Percentiles rank a stretch among this genome's conserved stretches.
phyloP scores from a whole-genome alignment of 2,329 filamentous ascomycete species.

The Fusarium camptoceras region DNA sequence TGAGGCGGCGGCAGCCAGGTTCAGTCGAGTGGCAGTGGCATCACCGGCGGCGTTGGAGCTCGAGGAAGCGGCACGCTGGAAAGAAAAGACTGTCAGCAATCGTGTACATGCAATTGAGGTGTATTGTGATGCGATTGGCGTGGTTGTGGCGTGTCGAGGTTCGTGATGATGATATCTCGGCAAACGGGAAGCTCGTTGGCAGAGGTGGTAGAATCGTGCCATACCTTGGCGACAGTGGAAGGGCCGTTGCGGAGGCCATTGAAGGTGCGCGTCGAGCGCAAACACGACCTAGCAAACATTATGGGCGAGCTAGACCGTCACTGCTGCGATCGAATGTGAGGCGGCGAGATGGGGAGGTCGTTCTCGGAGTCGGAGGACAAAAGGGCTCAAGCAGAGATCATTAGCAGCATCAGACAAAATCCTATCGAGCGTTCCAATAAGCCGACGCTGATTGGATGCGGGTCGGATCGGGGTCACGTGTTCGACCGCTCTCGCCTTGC shows the following conservation, averaged over 20 bases:
- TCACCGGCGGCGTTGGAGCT: constrained; percentile 78
- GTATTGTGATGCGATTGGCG: constrained; percentile 48
- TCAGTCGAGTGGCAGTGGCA: constrained; percentile 80
- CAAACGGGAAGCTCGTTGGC: constrained; percentile 46
- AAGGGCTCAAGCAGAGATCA: constrained; percentile 56
- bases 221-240: constrained; percentile 80
- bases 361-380: constrained; percentile 55
- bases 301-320: constrained; percentile 62
- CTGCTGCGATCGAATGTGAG: constrained; percentile 53
- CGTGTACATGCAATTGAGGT: constrained; percentile 33
- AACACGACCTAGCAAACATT: constrained; percentile 94
- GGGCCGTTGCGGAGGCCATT: constrained; percentile 80
- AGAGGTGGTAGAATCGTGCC: constrained; percentile 54
- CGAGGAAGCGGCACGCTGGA: constrained; percentile 76
- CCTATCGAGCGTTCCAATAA: constrained; percentile 58
- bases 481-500: constrained; percentile 25
- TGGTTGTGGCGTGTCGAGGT: constrained; percentile 39
- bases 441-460: constrained; percentile 56
- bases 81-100: constrained; percentile 55
- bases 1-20: constrained; percentile 86
- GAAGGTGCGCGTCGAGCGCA: constrained; percentile 89
- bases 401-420: constrained; percentile 54
- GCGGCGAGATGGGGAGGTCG: constrained; percentile 52
- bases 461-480: constrained; percentile 54
- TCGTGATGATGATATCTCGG: constrained; percentile 51